These are phyloP conservation scores for Claviceps quebecensis DNA, from an alignment of 2,329 filamentous ascomycete species.

Conservation along the genomic window DNA sequence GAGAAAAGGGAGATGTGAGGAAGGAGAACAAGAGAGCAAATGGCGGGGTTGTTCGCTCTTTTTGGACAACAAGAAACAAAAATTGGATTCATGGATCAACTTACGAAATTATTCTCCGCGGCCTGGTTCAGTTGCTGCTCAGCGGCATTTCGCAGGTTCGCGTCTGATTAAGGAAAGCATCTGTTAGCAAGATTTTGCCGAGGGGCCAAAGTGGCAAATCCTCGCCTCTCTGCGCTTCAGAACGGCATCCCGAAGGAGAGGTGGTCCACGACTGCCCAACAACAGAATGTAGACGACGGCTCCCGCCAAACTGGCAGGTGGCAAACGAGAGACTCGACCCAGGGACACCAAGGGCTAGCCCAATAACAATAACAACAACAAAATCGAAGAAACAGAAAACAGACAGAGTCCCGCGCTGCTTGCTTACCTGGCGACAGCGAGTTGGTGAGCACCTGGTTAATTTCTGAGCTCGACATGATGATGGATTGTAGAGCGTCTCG, in stretches of 20 bases:
- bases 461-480: slow-evolving; percentile 68
- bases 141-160: slow-evolving; percentile 73
- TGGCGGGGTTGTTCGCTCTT: neutral
- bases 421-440: slow-evolving; percentile 84
- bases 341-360: neutral
- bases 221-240: neutral
- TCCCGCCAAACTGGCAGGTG: neutral
- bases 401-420: neutral
- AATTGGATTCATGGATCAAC: slow-evolving; percentile 12
- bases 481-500: slow-evolving; percentile 20
- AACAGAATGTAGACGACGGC: neutral
- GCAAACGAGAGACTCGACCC: neutral
- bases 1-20: neutral
- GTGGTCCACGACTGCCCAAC: too few species aligned
- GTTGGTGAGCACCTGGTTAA: slow-evolving; percentile 94
- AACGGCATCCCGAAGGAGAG: neutral
- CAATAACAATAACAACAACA: neutral
- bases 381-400: neutral
- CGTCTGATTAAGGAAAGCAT: slow-evolving; percentile 52
- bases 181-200: neutral
- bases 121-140: slow-evolving; percentile 91
- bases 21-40: neutral
- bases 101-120: slow-evolving; percentile 89
- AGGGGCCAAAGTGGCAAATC: neutral
- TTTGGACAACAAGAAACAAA: neutral